phyloP scores from a whole-genome alignment of 2,329 filamentous ascomycete species.

The Sporothrix euskadiensis region DNA sequence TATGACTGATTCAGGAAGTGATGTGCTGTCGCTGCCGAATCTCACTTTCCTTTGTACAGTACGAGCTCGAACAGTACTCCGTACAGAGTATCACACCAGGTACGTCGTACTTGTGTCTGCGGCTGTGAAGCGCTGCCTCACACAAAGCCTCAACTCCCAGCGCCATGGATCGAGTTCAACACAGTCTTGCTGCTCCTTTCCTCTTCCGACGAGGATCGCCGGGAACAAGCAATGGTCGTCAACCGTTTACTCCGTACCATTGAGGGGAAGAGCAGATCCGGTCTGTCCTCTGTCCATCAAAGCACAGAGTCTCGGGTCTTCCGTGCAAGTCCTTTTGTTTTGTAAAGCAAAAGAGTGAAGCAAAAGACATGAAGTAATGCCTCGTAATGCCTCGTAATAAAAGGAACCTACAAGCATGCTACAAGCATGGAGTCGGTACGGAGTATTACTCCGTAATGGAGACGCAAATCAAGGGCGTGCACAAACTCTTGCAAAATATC shows the following conservation, averaged over 20 bases:
- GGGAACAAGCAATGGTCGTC: background rate
- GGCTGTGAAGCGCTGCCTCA: slow-evolving; percentile 15
- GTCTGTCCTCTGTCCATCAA: background rate
- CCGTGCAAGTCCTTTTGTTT: background rate
- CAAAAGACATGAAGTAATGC: background rate
- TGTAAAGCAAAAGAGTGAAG: too few species aligned
- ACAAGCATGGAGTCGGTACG: background rate
- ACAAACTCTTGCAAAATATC: background rate
- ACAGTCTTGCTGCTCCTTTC: background rate
- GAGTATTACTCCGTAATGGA: background rate
- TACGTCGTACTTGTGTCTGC: background rate
- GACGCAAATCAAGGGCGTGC: background rate
- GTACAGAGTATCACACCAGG: background rate
- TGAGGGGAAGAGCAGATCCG: background rate
- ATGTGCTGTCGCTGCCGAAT: background rate
- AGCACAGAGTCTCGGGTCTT: background rate
- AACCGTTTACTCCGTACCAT: background rate
- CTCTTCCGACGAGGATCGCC: background rate
- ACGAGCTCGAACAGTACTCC: too few species aligned
- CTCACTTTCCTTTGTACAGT: background rate
- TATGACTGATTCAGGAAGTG: background rate
- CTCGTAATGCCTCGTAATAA: background rate
- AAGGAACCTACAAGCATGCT: background rate
- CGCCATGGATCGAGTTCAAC: background rate
- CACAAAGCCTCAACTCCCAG: background rate